These are phyloP conservation scores for Saposhnikovia divaricata DNA, from an alignment of 129 eudicot species.

Conservation along the genomic window DNA sequence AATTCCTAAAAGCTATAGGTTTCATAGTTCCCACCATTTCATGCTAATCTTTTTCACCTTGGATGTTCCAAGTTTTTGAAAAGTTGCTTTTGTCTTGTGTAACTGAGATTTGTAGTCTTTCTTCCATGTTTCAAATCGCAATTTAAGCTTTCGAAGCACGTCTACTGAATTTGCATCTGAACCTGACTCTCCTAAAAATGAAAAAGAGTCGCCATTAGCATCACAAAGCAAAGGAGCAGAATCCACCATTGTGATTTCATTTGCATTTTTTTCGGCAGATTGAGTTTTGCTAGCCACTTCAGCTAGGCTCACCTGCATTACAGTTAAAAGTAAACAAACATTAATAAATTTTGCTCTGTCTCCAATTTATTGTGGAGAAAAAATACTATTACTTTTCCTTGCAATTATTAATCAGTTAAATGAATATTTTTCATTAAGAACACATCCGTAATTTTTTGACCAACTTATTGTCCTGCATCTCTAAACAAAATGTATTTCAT, in stretches of 20 bases:
- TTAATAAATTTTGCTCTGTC: neutral
- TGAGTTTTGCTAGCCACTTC: constrained; percentile 15
- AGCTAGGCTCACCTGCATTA: constrained; percentile 35
- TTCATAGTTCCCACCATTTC: constrained; percentile 41
- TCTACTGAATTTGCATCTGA: constrained; percentile 21
- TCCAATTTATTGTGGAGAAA: too few species aligned
- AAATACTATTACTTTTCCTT: neutral
- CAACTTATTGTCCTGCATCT: too few species aligned
- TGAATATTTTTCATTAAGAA: too few species aligned
- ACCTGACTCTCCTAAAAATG: neutral
- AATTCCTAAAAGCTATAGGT: neutral
- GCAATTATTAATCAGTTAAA: too few species aligned
- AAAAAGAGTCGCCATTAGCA: neutral
- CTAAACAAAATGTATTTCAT: neutral
- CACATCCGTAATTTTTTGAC: too few species aligned
- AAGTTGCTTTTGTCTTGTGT: constrained; percentile 29
- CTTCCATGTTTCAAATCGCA: constrained; percentile 57
- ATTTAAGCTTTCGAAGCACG: constrained; percentile 43
- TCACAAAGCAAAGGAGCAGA: neutral
- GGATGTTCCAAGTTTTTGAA: constrained; percentile 32
- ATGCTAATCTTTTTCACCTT: constrained; percentile 23
- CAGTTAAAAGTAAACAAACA: neutral
- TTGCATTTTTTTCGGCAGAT: neutral
- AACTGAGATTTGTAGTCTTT: constrained; percentile 51
- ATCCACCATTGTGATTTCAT: neutral